Percentiles rank a stretch among this genome's conserved stretches.
These are phyloP conservation scores for Isabelozyma heimii DNA, from an alignment of 805 yeast genomes.

Conservation along the genomic window DNA sequence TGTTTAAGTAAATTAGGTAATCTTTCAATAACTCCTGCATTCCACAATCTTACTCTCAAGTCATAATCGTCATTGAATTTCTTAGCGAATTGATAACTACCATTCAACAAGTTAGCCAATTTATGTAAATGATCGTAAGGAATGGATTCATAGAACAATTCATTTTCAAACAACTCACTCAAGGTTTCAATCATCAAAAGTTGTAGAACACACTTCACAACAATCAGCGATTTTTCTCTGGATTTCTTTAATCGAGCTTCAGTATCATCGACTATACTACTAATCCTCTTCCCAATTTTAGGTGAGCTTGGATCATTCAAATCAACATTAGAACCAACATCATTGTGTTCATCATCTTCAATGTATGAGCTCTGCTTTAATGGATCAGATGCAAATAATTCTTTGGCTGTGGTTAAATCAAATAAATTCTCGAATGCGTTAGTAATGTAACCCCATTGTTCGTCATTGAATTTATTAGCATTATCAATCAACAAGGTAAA, in stretches of 20 bases:
- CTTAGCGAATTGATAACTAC: slow-evolving; percentile 79
- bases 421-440: slow-evolving; percentile 67
- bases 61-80: slow-evolving; percentile 87
- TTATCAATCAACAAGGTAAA: slow-evolving; percentile 79
- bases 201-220: slow-evolving; percentile 89
- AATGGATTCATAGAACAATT: slow-evolving; percentile 62
- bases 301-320: slow-evolving; percentile 6
- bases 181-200: slow-evolving; percentile 82
- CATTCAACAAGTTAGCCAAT: slow-evolving; percentile 57
- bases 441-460: slow-evolving; percentile 75
- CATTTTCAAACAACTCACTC: slow-evolving; percentile 73
- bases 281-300: not conserved
- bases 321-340: slow-evolving; percentile 14
- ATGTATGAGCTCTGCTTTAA: slow-evolving; percentile 11
- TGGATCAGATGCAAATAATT: slow-evolving; percentile 67
- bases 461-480: slow-evolving; percentile 54
- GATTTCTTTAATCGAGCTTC: slow-evolving; percentile 42
- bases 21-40: slow-evolving; percentile 88
- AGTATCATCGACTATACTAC: slow-evolving; percentile 20
- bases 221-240: slow-evolving; percentile 68
- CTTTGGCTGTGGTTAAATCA: slow-evolving; percentile 80
- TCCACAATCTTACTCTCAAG: slow-evolving; percentile 82
- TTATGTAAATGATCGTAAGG: slow-evolving; percentile 64
- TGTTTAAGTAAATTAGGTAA: slow-evolving; percentile 89
- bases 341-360: slow-evolving; percentile 27